Conservation (phyloP, 768 basidiomycete species). For the Tricholomella constricta region DNA sequence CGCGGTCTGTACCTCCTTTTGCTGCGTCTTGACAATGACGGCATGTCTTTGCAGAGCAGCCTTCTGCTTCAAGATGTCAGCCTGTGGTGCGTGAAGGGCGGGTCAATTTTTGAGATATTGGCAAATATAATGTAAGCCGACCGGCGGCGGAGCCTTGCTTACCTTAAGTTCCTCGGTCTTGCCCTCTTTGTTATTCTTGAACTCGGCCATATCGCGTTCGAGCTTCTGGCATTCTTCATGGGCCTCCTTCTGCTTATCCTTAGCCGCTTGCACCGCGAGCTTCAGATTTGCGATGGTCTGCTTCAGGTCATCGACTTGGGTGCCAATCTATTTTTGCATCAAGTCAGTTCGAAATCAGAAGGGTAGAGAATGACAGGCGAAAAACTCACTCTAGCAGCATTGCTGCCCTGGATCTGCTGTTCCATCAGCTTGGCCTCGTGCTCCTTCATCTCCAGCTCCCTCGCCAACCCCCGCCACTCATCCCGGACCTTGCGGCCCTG, state of each 20-base stretch:
- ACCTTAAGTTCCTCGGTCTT: constrained; percentile 95
- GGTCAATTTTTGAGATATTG: background rate
- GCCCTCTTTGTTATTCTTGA: constrained; percentile 98
- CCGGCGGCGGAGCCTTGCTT: too few species aligned
- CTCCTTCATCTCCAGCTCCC: constrained; percentile 85
- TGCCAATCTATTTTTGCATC: constrained; percentile 58
- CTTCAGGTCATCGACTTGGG: constrained; percentile 77
- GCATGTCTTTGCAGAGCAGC: constrained; percentile 78
- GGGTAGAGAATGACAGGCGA: background rate
- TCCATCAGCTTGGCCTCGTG: constrained; percentile 84
- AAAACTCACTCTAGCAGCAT: constrained; percentile 76
- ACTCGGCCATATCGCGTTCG: constrained; percentile 97
- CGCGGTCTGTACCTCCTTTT: constrained; percentile 89
- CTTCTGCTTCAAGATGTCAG: constrained; percentile 80
- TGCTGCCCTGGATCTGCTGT: constrained; percentile 86
- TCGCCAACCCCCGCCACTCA: constrained; percentile 57
- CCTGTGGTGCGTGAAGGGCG: constrained; percentile 40
- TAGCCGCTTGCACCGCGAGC: constrained; percentile 59
- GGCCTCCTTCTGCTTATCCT: constrained; percentile 76
- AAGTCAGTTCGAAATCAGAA: background rate
- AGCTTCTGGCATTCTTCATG: constrained; percentile 81
- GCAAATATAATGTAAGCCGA: background rate
- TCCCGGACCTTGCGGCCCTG: constrained; percentile 54
- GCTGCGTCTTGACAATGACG: constrained; percentile 78
- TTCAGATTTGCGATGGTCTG: constrained; percentile 60